A percentile compares a stretch with the other conserved stretches of the same genome.
Evolutionary conservation across 306 rosid genomes (phyloP).

Genomic region (Quercus dentata): DNA sequence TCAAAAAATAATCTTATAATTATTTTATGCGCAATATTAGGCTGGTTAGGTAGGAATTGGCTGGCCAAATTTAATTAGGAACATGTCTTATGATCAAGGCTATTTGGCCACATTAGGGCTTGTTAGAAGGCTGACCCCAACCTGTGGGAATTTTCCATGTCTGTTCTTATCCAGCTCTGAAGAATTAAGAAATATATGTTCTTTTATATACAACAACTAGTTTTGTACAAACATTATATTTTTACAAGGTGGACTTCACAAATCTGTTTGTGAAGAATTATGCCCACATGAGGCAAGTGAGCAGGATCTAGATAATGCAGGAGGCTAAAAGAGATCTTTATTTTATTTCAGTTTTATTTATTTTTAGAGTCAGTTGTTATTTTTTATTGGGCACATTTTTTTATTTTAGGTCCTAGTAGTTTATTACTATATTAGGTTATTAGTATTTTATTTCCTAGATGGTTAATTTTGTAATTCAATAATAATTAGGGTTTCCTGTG

Average conservation of each 20-base stretch:
- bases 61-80: slow-evolving; percentile 1
- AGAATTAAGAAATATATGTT: background rate
- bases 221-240: background rate
- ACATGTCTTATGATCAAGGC: background rate
- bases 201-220: background rate
- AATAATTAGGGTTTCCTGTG: no score
- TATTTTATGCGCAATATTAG: background rate
- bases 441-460: no score
- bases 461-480: no score
- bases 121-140: background rate
- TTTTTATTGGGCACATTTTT: no score
- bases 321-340: no score
- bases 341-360: no score
- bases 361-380: no score
- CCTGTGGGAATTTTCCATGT: background rate
- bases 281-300: background rate
- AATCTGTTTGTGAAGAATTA: background rate
- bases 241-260: background rate
- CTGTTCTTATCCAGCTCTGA: background rate
- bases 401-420: no score
- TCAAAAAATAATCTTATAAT: slow-evolving; percentile 1
- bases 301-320: background rate
- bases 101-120: background rate
- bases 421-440: no score
- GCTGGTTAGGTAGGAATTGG: background rate